Percentiles rank a stretch among this genome's conserved stretches.
phyloP scores from a whole-genome alignment of 2,329 filamentous ascomycete genomes.

The Colletotrichum sp. region DNA sequence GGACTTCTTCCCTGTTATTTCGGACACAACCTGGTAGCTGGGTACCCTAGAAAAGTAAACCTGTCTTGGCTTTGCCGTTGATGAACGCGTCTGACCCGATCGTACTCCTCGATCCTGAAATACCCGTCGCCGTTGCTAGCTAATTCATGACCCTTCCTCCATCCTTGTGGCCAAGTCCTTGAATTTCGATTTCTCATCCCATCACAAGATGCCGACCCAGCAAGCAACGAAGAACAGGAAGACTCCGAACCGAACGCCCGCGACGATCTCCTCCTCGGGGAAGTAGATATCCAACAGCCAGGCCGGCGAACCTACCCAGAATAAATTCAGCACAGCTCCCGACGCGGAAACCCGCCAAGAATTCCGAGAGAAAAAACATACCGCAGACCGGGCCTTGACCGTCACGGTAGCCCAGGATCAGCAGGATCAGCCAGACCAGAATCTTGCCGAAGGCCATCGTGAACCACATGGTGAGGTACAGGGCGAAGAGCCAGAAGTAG shows the following conservation, averaged over 20 bases:
- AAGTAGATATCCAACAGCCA: not conserved
- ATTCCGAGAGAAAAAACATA: not conserved
- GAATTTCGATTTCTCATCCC: accelerated
- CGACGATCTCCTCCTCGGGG: not conserved
- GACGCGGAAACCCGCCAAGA: accelerated
- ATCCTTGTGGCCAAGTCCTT: too few relatives aligned
- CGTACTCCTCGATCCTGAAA: not conserved
- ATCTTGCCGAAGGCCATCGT: not conserved
- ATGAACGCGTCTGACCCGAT: not conserved
- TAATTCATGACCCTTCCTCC: too few relatives aligned
- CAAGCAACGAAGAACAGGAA: not conserved
- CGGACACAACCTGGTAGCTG: not conserved
- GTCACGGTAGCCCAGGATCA: not conserved
- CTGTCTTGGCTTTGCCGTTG: not conserved
- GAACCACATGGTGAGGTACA: not conserved
- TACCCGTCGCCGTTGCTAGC: too few relatives aligned
- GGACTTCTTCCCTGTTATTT: not conserved
- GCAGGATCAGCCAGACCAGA: not conserved
- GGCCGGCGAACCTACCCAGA: not conserved
- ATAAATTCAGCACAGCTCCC: not conserved
- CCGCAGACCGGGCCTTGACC: not conserved
- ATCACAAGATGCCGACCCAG: not conserved
- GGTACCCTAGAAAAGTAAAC: not conserved
- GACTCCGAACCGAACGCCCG: not conserved
- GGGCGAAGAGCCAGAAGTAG: not conserved